Evolutionary conservation across 208 protist species (phyloP).

Genomic region (Leishmania martiniquensis): DNA sequence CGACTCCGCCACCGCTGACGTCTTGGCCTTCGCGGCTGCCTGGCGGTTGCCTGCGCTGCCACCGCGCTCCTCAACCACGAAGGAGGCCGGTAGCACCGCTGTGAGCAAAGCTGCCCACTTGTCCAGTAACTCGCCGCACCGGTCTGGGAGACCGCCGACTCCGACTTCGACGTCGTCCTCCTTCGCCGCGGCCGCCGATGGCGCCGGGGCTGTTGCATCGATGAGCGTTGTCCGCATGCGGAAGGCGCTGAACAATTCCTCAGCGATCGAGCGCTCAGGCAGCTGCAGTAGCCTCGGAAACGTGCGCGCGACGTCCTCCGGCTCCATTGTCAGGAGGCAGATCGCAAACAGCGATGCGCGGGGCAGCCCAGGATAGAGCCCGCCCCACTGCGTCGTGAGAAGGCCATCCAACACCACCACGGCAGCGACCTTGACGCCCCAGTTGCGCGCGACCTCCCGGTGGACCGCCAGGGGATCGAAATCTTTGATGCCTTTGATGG

Average conservation of each 20-base stretch:
- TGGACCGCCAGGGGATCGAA: constrained; percentile 63
- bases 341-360: constrained; percentile 69
- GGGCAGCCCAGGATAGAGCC: constrained; percentile 64
- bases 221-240: constrained; percentile 48
- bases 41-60: too few relatives aligned
- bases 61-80: constrained; percentile 11
- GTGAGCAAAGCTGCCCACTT: constrained; percentile 40
- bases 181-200: not conserved
- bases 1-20: not conserved
- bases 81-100: constrained; percentile 26
- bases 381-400: constrained; percentile 50
- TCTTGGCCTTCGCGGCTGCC: not conserved
- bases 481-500: constrained; percentile 51
- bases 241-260: constrained; percentile 79
- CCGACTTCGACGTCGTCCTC: not conserved
- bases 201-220: not conserved
- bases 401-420: constrained; percentile 79
- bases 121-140: constrained; percentile 26
- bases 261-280: constrained; percentile 57
- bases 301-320: constrained; percentile 71
- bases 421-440: constrained; percentile 76
- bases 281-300: constrained; percentile 48
- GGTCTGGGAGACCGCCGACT: constrained; percentile 6
- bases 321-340: constrained; percentile 77
- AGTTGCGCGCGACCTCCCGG: constrained; percentile 78